Conservation (phyloP, 805 yeast species). For the Cyberlindnera sargentensis region DNA sequence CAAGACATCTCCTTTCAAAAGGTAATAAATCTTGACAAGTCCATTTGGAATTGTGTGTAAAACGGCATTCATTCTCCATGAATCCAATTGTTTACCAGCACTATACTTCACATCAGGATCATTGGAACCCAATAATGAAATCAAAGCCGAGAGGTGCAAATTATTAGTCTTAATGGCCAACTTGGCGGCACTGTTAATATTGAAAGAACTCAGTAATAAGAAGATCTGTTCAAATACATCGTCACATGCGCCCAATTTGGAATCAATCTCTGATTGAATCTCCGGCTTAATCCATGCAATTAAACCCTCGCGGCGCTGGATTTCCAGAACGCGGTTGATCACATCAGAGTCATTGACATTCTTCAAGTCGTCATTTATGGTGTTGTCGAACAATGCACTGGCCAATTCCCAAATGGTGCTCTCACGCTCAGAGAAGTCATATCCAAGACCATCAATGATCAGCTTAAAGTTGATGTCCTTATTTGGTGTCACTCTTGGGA, state of each 20-base stretch:
- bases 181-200: constrained; percentile 54
- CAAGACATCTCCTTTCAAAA: constrained; percentile 49
- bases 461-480: constrained; percentile 26
- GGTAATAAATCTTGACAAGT: constrained; percentile 52
- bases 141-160: constrained; percentile 60
- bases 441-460: constrained; percentile 16
- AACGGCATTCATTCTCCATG: constrained; percentile 49
- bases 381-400: constrained; percentile 52
- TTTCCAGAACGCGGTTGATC: constrained; percentile 23
- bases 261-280: constrained; percentile 27
- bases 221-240: constrained; percentile 48
- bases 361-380: constrained; percentile 14
- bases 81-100: constrained; percentile 55
- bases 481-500: constrained; percentile 32
- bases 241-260: constrained; percentile 26
- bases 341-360: constrained; percentile 18
- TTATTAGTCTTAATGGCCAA: constrained; percentile 56
- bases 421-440: constrained; percentile 20
- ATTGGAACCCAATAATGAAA: constrained; percentile 68
- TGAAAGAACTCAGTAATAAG: constrained; percentile 43
- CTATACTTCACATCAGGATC: constrained; percentile 46
- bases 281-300: constrained; percentile 50
- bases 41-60: constrained; percentile 42
- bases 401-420: constrained; percentile 46
- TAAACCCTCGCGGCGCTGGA: constrained; percentile 38